Base-by-base conservation (phyloP, 768 basidiomycete species). In the Paxillus involutus region DNA sequence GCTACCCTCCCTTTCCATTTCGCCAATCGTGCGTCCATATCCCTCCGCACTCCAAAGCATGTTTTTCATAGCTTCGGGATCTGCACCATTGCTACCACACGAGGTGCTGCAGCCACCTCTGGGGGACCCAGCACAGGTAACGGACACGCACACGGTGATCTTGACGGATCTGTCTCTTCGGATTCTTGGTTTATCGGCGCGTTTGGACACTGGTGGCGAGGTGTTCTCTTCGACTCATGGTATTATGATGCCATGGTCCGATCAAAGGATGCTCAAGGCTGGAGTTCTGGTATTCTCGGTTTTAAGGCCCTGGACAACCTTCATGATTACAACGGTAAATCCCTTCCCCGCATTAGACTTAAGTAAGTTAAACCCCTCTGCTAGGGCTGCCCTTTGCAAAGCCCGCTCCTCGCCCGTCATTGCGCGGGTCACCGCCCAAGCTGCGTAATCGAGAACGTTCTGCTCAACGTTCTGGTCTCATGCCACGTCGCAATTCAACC, bases 191-290 rank as follows among this genome's bases (percentile, higher is more conserved):
- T 91, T 71, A 77, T 96, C 56, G 94, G 94, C 30, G 87, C 87
- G 11, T 95, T 95, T 71, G 94, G 94, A 1, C 84, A 80, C 58
- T 96, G 94, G 94, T 95, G 90, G 88, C 77, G 87, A 44, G 91
- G 88, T 43, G 91, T 90, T 39, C 73, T 82, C n/a, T 76, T 92
- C 52, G 86, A 91, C 58, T 78, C 84, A n/a, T 89, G 88, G 85
- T 90, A 84, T 73, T 82, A 83, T 59, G 83, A 88, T 71, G 79
- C 82, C 52, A 76, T 87, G 59, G 73, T 81, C 33, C 75, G 81
- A 52, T 77, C 81, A 24, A 87, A 81, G 60, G 85, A 87, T 53
- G 80, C 87, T 54, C 86, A 90, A 66, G 80, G 84, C 58, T 86
- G 86, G 81, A 85, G 80, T 50, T 88, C 89, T 12, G 90, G 90